Conservation (phyloP, 2,329 filamentous ascomycete genomes). For the Epichloe uncinata region DNA sequence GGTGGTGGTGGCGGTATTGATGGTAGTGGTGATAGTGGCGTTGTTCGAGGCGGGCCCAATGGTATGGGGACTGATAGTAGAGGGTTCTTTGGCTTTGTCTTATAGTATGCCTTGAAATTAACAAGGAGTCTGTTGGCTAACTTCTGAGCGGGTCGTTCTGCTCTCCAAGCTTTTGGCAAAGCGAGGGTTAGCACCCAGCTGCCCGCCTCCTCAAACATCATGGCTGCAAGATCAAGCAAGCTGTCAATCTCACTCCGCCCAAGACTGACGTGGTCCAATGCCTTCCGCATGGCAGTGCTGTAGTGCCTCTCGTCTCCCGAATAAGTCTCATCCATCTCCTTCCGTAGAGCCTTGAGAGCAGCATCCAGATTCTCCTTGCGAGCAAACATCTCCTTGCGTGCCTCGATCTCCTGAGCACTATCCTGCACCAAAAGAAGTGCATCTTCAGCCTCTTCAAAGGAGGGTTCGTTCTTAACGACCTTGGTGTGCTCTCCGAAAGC, state of each 20-base stretch:
- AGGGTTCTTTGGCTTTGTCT: slow-evolving; percentile 20
- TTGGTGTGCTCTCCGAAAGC: slow-evolving; percentile 48
- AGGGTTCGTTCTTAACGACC: slow-evolving; percentile 25
- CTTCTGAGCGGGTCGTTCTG: slow-evolving; percentile 21
- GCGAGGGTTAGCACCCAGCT: slow-evolving; percentile 28
- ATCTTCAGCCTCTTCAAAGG: slow-evolving; percentile 23
- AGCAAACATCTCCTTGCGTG: slow-evolving; percentile 47
- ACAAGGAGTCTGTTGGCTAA: slow-evolving; percentile 23
- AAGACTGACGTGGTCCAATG: slow-evolving; percentile 25
- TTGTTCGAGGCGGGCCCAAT: slow-evolving; percentile 19
- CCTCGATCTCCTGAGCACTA: slow-evolving; percentile 38
- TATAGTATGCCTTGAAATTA: slow-evolving; percentile 26
- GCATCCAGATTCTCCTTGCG: slow-evolving; percentile 49
- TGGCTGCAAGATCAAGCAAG: slow-evolving; percentile 29
- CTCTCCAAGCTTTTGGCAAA: slow-evolving; percentile 28
- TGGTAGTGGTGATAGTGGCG: slow-evolving; percentile 7
- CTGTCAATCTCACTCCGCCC: slow-evolving; percentile 29
- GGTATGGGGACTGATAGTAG: slow-evolving; percentile 9
- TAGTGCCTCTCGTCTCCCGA: slow-evolving; percentile 24
- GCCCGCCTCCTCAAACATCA: slow-evolving; percentile 33
- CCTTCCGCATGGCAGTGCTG: slow-evolving; percentile 29
- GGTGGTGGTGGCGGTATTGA: slow-evolving; percentile 16
- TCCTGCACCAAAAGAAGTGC: slow-evolving; percentile 28
- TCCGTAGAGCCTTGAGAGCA: slow-evolving; percentile 32
- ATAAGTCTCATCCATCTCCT: slow-evolving; percentile 31